phyloP scores from a whole-genome alignment of 108 stramenopile genomes.

The Stephanodiscus minutulus region DNA sequence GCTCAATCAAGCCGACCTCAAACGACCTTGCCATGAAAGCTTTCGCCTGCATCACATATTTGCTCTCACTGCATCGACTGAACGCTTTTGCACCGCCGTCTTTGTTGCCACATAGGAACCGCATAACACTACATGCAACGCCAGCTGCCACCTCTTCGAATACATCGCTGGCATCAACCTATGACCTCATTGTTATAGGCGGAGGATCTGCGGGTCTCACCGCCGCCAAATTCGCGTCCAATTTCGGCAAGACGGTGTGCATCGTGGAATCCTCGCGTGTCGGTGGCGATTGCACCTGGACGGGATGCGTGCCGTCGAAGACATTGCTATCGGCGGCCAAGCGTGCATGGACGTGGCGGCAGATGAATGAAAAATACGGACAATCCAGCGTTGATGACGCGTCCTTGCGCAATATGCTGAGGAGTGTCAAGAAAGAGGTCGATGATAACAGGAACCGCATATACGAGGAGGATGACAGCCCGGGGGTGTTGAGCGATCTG shows the following conservation, averaged over 20 bases:
- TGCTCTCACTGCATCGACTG: background rate
- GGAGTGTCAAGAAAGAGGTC: conserved; percentile 35
- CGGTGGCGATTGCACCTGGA: conserved; percentile 90
- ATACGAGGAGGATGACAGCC: conserved; percentile 66
- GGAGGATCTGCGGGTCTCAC: conserved; percentile 82
- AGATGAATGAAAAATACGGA: conserved; percentile 30
- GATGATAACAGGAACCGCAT: conserved; percentile 45
- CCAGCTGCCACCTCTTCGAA: background rate
- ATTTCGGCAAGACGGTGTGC: conserved; percentile 62
- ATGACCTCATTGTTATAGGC: conserved; percentile 79
- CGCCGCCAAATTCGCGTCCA: conserved; percentile 81
- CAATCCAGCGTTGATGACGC: background rate
- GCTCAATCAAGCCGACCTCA: no score
- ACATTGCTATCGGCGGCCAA: conserved; percentile 73
- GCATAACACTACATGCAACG: background rate
- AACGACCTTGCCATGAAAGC: background rate
- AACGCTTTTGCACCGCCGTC: background rate
- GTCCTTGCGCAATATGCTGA: conserved; percentile 12
- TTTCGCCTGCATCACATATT: background rate
- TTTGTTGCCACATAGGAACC: background rate
- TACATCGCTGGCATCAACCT: conserved; percentile 11
- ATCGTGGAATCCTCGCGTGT: conserved; percentile 69
- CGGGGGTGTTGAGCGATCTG: conserved; percentile 45
- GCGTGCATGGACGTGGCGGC: conserved; percentile 46
- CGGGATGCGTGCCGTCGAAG: conserved; percentile 88